Evolutionary conservation across 306 rosid species (phyloP).

Genomic region (Inga oerstediana): DNA sequence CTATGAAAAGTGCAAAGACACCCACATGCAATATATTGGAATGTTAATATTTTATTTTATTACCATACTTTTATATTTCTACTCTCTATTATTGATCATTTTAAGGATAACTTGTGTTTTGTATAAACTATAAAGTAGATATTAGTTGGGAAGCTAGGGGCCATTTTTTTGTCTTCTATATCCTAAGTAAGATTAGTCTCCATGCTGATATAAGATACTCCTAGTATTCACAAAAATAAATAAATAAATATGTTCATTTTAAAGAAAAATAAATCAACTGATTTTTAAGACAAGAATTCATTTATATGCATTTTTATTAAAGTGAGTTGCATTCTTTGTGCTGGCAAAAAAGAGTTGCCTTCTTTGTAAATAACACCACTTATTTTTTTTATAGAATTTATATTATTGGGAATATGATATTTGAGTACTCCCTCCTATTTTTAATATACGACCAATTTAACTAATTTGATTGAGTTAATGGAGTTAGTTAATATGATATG

Average conservation of each 20-base stretch:
- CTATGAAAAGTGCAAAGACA: slow-evolving; percentile 28
- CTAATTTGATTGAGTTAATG: too few species aligned
- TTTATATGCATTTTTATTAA: neutral
- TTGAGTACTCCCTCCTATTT: neutral
- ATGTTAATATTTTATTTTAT: neutral
- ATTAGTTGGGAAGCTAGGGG: neutral
- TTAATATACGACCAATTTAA: too few species aligned
- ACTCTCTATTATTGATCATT: neutral
- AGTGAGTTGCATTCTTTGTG: neutral
- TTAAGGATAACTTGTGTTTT: neutral
- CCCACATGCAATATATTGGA: slow-evolving; percentile 11
- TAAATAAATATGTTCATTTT: neutral
- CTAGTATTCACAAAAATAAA: neutral
- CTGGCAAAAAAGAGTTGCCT: neutral
- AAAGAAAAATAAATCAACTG: neutral
- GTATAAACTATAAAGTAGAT: neutral
- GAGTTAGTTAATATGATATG: too few species aligned
- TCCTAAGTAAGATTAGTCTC: neutral
- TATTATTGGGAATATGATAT: neutral
- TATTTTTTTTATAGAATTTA: too few species aligned
- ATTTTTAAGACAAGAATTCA: neutral
- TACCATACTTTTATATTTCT: neutral
- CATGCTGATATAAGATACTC: neutral
- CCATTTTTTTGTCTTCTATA: neutral
- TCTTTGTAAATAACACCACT: neutral